Percentiles rank a stretch among this genome's conserved stretches.
These are phyloP conservation scores for Trapa bicornis DNA, from an alignment of 345 rosid species.

Conservation along the genomic window DNA sequence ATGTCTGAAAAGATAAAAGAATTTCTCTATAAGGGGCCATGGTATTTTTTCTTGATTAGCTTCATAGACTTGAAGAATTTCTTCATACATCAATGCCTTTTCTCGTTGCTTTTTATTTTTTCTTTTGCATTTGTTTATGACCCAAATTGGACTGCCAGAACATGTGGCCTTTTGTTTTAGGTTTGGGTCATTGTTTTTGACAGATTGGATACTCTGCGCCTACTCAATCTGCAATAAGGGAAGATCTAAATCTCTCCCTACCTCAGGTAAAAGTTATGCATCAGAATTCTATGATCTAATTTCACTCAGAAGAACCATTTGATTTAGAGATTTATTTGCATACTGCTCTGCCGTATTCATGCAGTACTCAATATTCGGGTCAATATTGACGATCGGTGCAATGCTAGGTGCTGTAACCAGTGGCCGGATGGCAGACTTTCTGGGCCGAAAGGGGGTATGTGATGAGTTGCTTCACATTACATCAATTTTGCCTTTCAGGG, in stretches of 20 bases:
- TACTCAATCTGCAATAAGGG: slow-evolving; percentile 64
- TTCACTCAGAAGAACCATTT: neutral
- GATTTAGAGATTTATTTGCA: neutral
- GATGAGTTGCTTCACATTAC: neutral
- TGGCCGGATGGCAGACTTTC: slow-evolving; percentile 57
- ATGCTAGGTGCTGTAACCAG: slow-evolving; percentile 88
- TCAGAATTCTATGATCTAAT: neutral
- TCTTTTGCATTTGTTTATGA: slow-evolving; percentile 16
- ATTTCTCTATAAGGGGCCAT: neutral
- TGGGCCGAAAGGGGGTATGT: slow-evolving; percentile 79
- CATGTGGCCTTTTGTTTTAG: slow-evolving; percentile 7
- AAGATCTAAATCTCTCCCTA: slow-evolving; percentile 65
- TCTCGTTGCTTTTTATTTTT: neutral
- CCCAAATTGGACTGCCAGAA: slow-evolving; percentile 5
- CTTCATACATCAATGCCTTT: neutral
- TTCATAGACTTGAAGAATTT: neutral
- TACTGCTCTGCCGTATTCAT: neutral
- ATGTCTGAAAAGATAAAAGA: neutral
- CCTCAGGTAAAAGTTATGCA: slow-evolving; percentile 37
- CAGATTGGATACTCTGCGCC: slow-evolving; percentile 98
- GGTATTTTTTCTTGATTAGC: neutral
- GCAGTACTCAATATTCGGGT: slow-evolving; percentile 90
- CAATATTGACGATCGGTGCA: slow-evolving; percentile 88
- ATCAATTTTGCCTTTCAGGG: neutral
- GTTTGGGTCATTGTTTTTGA: slow-evolving; percentile 30